Evolutionary conservation across 2,329 filamentous ascomycete genomes (phyloP).

Genomic region (Aureobasidium sp.): DNA sequence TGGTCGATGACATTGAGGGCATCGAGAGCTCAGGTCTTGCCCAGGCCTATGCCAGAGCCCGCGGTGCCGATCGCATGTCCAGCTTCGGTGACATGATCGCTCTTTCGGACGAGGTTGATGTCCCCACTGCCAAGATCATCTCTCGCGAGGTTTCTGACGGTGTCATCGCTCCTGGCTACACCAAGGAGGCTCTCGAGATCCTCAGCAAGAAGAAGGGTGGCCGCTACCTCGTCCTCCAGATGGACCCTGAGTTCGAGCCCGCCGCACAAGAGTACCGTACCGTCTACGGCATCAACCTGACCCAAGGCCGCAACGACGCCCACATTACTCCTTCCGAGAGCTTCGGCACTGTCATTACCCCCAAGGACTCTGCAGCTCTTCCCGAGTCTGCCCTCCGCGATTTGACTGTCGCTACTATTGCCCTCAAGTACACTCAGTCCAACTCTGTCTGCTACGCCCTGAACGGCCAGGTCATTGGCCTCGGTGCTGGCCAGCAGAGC

Average conservation of each 20-base stretch:
- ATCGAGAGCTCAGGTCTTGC: constrained; percentile 80
- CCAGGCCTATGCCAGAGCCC: constrained; percentile 90
- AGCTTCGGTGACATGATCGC: constrained; percentile 97
- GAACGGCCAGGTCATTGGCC: constrained; percentile 86
- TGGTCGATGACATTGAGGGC: constrained; percentile 90
- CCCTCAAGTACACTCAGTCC: constrained; percentile 96
- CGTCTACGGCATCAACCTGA: constrained; percentile 81
- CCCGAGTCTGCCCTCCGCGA: constrained; percentile 80
- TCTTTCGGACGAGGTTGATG: constrained; percentile 81
- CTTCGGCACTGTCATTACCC: constrained; percentile 78
- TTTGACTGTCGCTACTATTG: constrained; percentile 90
- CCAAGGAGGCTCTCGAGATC: constrained; percentile 77
- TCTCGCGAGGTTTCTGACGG: constrained; percentile 96
- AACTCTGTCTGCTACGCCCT: constrained; percentile 98
- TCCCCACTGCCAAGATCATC: constrained; percentile 94
- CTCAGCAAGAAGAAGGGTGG: constrained; percentile 97
- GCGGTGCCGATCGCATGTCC: constrained; percentile 96
- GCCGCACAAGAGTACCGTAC: constrained; percentile 67
- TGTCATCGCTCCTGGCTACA: constrained; percentile 84
- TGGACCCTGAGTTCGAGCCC: constrained; percentile 84
- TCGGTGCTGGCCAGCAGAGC: constrained; percentile 94
- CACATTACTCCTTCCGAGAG: constrained; percentile 72
- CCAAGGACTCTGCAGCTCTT: constrained; percentile 64
- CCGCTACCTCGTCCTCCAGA: constrained; percentile 92
- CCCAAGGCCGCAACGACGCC: constrained; percentile 89